Conservation (phyloP, 495 filamentous ascomycete species). For the Talaromyces stipitatus region DNA sequence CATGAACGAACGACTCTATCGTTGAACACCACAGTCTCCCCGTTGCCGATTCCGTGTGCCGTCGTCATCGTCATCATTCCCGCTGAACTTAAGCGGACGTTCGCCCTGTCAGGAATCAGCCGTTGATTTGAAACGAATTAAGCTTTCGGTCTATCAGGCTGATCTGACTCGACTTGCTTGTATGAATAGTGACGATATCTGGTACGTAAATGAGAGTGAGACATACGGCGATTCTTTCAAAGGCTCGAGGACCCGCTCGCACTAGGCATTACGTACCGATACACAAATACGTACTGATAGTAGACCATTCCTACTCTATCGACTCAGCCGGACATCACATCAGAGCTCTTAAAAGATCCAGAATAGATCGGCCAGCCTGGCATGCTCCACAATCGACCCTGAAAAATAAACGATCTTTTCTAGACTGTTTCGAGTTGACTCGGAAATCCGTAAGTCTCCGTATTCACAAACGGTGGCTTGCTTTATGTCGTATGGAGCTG, state of each 20-base stretch:
- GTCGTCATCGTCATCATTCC: background rate
- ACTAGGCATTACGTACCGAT: background rate
- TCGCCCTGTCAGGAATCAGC: background rate
- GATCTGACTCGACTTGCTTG: background rate
- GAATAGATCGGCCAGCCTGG: background rate
- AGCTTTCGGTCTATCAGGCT: background rate
- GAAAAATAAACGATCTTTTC: slow-evolving; percentile 5
- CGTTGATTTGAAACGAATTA: background rate
- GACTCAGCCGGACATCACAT: background rate
- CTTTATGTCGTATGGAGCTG: background rate
- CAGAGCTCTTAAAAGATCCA: background rate
- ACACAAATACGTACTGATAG: background rate
- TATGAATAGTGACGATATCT: too few relatives aligned
- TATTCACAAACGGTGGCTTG: too few relatives aligned
- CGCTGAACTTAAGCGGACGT: background rate
- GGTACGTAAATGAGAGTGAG: too few relatives aligned
- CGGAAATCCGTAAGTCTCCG: too few relatives aligned
- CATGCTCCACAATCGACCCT: background rate
- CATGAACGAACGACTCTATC: background rate
- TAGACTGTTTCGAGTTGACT: slow-evolving; percentile 45
- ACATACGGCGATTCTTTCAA: background rate
- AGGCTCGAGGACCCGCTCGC: background rate
- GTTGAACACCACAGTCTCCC: background rate
- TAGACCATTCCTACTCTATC: background rate
- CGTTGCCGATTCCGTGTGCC: background rate